These are phyloP conservation scores for Penicillium palitans DNA, from an alignment of 2,329 filamentous ascomycete species.

Conservation along the genomic window DNA sequence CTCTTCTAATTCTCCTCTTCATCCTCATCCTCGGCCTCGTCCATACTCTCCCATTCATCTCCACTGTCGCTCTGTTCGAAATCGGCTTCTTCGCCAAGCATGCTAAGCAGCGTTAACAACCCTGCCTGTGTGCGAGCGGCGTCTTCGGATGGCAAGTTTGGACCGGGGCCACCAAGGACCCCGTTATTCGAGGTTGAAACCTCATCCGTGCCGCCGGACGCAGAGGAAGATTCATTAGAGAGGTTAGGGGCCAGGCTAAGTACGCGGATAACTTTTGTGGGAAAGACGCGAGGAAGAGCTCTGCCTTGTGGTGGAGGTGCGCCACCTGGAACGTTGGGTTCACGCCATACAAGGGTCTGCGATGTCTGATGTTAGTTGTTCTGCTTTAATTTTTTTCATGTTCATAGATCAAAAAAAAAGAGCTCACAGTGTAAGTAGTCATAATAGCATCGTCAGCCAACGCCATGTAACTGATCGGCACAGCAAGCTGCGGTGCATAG, in stretches of 20 bases:
- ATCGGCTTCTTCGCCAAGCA: slow-evolving; percentile 25
- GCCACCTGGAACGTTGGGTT: slow-evolving; percentile 23
- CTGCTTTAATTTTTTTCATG: not conserved
- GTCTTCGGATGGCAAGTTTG: slow-evolving; percentile 17
- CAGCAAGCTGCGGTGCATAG: slow-evolving; percentile 40
- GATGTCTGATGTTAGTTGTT: slow-evolving; percentile 14
- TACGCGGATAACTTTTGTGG: slow-evolving; percentile 44
- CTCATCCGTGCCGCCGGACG: not conserved
- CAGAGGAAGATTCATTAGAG: slow-evolving; percentile 1
- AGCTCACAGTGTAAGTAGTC: slow-evolving; percentile 44
- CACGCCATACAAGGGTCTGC: slow-evolving; percentile 35
- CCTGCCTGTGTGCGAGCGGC: slow-evolving; percentile 23
- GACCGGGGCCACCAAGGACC: not conserved
- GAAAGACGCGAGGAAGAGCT: slow-evolving; percentile 36
- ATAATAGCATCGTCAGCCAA: slow-evolving; percentile 51
- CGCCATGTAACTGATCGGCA: slow-evolving; percentile 51
- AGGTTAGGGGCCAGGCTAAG: slow-evolving; percentile 39
- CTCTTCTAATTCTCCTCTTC: not conserved
- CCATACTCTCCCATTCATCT: slow-evolving; percentile 21
- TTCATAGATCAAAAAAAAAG: not conserved
- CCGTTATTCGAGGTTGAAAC: not conserved
- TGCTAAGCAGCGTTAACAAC: slow-evolving; percentile 28
- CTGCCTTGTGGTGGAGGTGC: slow-evolving; percentile 19
- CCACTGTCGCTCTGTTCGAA: slow-evolving; percentile 8
- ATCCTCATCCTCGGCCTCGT: slow-evolving; percentile 10